Evolutionary conservation across 2,329 filamentous ascomycete species (phyloP), one percentile per base, ranked within the genome.

Genomic region (Bertia moriformis): DNA sequence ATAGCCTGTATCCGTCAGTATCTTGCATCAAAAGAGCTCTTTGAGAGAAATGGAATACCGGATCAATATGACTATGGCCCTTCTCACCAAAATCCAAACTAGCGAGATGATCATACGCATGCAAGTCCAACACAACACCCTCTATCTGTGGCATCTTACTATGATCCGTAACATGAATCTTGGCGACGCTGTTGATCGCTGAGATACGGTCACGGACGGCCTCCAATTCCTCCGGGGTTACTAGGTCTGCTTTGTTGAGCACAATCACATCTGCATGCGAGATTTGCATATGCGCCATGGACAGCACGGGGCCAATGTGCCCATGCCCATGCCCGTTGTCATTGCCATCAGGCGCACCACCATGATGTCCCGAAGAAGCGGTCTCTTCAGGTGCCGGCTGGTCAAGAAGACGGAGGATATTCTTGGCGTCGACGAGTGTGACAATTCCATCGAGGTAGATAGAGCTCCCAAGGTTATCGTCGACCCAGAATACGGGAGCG

Each of bases 381-480:
- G 10, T 35, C 14, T 71, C 61, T 41, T 73, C 66, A 14, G 66
- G 68, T 1, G 66, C 56, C 3, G 74, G 70, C 41, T 93, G 84
- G 45, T 95, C 84, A 2, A 98, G 69, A 49, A 77, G 84, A 45
- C 71, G 77, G 3, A 93, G 57, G 17, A 98, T 83, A 50, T 96
- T 95, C 61, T 91, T 93, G 20, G 88, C 89, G 56, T 98, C 91
- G 15, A 98, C 85, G 1, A 98, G 66, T 0, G 91, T 96, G 37
- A 96, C 88, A 41, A 98, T 94, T 2, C 91, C 91, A 53, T 98
- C 91, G 0, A 98, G 73, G 57, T 93, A 98, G 50, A 98, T 95
- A 27, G 82, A 88, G 57, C 88, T 94, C 4, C 87, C 89, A 2
- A 98, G 71, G 0, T 88, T 91, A 47, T 96, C 89, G 50, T 98